Conservation (phyloP, 2,329 filamentous ascomycete species). For the Aspergillus sp. region DNA sequence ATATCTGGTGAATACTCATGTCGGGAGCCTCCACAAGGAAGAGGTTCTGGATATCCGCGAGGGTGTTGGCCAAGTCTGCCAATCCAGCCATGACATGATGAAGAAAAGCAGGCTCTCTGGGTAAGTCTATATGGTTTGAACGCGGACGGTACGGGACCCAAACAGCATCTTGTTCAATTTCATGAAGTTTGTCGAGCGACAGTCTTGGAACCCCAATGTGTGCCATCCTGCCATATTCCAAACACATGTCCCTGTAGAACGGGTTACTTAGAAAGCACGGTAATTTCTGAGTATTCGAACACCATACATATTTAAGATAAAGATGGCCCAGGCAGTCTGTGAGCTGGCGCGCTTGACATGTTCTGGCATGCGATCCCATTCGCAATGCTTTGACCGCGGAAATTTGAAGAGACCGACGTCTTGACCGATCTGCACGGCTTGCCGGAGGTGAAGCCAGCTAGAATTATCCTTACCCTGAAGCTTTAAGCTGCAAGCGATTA, state of each 20-base stretch:
- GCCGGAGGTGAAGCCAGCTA: conserved; percentile 33
- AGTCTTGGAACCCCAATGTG: conserved; percentile 21
- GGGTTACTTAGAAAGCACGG: no score
- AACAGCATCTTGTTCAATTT: conserved; percentile 16
- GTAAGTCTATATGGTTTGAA: conserved; percentile 27
- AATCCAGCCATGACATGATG: conserved; percentile 23
- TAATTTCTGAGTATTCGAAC: not conserved
- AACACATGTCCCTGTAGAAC: conserved; percentile 27
- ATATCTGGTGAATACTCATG: conserved; percentile 17
- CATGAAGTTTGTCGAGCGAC: conserved; percentile 14
- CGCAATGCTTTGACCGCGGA: conserved; percentile 10
- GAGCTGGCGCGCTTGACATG: conserved; percentile 23
- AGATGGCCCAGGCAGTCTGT: conserved; percentile 33
- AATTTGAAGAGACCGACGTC: conserved; percentile 30
- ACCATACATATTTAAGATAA: conserved; percentile 31
- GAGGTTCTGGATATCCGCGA: conserved; percentile 26
- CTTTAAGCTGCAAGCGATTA: conserved; percentile 20
- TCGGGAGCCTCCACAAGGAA: conserved; percentile 21
- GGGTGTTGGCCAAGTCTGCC: conserved; percentile 22
- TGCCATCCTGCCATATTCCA: conserved; percentile 23
- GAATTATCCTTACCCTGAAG: conserved; percentile 27
- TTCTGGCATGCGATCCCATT: conserved; percentile 13
- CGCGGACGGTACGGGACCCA: conserved; percentile 38
- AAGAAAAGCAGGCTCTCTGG: conserved; percentile 27
- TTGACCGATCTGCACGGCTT: conserved; percentile 32